Conservation (phyloP, 768 basidiomycete species). For the Lentinula sp. region DNA sequence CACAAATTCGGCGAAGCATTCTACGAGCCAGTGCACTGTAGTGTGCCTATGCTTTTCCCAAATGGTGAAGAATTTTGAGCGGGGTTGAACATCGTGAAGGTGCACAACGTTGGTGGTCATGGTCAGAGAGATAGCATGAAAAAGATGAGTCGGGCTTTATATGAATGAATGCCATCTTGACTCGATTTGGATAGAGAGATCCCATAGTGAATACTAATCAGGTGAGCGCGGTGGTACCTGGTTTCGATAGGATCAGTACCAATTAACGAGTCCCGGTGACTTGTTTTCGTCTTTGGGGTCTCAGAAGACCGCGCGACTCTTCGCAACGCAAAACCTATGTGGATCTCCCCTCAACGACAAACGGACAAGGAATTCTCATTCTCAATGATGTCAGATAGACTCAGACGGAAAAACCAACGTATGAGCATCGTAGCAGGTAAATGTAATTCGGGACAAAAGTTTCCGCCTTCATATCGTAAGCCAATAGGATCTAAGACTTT, state of each 20-base stretch:
- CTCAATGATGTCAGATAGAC: no score
- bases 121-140: background rate
- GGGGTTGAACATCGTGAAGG: slow-evolving; percentile 35
- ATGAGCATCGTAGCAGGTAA: no score
- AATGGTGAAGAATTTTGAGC: slow-evolving; percentile 28
- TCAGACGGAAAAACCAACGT: no score
- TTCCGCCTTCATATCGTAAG: no score
- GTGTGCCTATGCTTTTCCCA: slow-evolving; percentile 48
- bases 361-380: no score
- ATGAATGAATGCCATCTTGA: background rate
- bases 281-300: background rate
- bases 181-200: background rate
- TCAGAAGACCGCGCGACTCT: background rate
- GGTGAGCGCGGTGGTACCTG: background rate
- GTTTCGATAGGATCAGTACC: background rate
- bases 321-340: no score
- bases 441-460: no score
- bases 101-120: slow-evolving; percentile 18
- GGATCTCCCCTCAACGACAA: no score
- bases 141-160: background rate
- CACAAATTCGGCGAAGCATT: slow-evolving; percentile 60
- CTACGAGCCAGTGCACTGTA: slow-evolving; percentile 44
- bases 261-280: background rate
- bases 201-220: background rate
- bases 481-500: no score